Evolutionary conservation across 495 filamentous ascomycete genomes (phyloP).

Genomic region (Collariella sp.): DNA sequence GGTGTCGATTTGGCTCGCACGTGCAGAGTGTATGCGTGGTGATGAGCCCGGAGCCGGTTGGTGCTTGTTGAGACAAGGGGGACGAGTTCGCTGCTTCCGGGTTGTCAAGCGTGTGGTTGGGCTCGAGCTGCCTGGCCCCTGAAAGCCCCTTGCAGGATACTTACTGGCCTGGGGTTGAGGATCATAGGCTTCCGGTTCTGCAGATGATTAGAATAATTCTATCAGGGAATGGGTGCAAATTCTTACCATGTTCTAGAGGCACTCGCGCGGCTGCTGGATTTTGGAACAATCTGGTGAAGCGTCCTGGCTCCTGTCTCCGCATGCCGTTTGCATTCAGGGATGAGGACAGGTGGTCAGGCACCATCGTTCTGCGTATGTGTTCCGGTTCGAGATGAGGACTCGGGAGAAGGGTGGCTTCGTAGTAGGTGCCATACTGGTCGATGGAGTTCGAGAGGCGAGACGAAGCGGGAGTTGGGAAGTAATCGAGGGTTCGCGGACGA

Average conservation of each 20-base stretch:
- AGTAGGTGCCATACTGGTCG: not conserved
- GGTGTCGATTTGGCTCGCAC: not conserved
- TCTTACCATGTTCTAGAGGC: not conserved
- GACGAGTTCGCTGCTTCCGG: not conserved
- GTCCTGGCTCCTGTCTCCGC: not conserved
- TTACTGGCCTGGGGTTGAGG: not conserved
- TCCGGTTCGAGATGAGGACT: not conserved
- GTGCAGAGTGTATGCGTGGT: not conserved
- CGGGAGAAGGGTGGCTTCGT: not conserved
- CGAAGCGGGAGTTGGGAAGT: slow-evolving; percentile 4
- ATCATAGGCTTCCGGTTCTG: not conserved
- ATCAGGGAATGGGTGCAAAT: no score
- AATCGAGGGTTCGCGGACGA: not conserved
- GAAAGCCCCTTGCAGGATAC: not conserved
- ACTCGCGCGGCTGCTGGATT: not conserved
- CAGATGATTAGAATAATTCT: not conserved
- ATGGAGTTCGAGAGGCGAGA: not conserved
- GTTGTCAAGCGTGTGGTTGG: slow-evolving; percentile 9
- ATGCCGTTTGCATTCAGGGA: not conserved
- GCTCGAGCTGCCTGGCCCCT: slow-evolving; percentile 10
- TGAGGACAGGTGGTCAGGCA: not conserved
- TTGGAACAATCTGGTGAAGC: not conserved
- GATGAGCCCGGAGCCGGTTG: not conserved
- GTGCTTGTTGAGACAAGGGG: not conserved
- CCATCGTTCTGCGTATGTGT: not conserved